Evolutionary conservation across 208 protist species (phyloP).

Genomic region (Wallacemonas sp.): DNA sequence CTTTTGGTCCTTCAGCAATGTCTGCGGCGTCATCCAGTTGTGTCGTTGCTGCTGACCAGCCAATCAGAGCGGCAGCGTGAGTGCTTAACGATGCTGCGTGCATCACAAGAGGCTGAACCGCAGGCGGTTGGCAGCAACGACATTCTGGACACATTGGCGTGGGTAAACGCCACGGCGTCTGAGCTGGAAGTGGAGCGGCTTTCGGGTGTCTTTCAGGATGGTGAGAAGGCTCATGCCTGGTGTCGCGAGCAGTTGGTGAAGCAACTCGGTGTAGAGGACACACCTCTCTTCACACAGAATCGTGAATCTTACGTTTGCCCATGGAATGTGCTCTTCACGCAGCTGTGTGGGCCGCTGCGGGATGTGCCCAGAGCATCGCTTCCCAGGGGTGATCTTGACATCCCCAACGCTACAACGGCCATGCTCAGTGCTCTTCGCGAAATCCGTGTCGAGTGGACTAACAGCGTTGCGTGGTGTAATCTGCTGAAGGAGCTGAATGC

Average conservation of each 20-base stretch:
- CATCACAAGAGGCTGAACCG: constrained; percentile 13
- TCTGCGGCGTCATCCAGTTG: constrained; percentile 58
- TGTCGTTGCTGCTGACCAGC: constrained; percentile 18
- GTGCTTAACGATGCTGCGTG: constrained; percentile 23
- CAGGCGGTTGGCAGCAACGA: neutral
- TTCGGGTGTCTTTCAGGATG: constrained; percentile 42
- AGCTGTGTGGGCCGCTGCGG: constrained; percentile 35
- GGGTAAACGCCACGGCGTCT: constrained; percentile 59
- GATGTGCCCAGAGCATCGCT: neutral
- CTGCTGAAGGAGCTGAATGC: constrained; percentile 55
- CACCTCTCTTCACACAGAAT: constrained; percentile 46
- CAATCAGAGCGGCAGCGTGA: constrained; percentile 28
- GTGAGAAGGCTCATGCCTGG: constrained; percentile 10
- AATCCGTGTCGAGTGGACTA: constrained; percentile 55
- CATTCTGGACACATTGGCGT: constrained; percentile 10
- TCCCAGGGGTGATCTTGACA: constrained; percentile 24
- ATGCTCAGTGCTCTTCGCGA: constrained; percentile 35
- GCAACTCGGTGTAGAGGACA: constrained; percentile 45
- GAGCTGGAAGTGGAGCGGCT: constrained; percentile 73
- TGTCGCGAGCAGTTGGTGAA: constrained; percentile 14
- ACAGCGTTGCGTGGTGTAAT: constrained; percentile 62
- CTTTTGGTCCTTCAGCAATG: constrained; percentile 65
- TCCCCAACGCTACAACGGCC: constrained; percentile 61
- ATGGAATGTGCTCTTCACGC: constrained; percentile 71
- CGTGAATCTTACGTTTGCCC: constrained; percentile 51